Evolutionary conservation across 169 alveolate species (phyloP).

Genomic region (Babesia gibsoni): DNA sequence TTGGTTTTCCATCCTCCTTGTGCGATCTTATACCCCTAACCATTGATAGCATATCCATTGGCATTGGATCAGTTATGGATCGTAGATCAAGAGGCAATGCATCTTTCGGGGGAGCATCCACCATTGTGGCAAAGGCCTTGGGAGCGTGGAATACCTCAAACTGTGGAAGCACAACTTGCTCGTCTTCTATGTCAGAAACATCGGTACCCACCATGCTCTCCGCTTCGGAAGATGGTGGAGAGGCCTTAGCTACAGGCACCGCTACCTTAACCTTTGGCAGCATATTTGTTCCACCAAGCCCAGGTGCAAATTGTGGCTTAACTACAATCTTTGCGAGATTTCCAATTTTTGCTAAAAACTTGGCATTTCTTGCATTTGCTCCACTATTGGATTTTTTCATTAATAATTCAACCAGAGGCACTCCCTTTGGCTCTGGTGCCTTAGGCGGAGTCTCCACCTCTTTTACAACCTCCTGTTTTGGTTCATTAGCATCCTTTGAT

Average conservation of each 20-base stretch:
- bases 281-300: background rate
- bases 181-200: slow-evolving; percentile 22
- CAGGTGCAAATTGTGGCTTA: slow-evolving; percentile 25
- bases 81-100: slow-evolving; percentile 6
- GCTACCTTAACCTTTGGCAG: slow-evolving; percentile 1
- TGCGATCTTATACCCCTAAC: slow-evolving; percentile 53
- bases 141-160: background rate
- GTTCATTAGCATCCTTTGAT: background rate
- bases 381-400: slow-evolving; percentile 2
- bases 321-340: slow-evolving; percentile 39
- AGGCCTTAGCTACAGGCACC: slow-evolving; percentile 6
- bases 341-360: slow-evolving; percentile 64
- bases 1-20: slow-evolving; percentile 23
- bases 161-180: background rate
- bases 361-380: slow-evolving; percentile 22
- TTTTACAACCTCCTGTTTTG: background rate
- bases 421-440: background rate
- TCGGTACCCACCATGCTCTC: slow-evolving; percentile 15
- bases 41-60: slow-evolving; percentile 42
- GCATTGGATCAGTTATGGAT: slow-evolving; percentile 44
- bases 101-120: background rate
- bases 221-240: slow-evolving; percentile 1
- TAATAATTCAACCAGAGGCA: slow-evolving; percentile 38
- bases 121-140: slow-evolving; percentile 2
- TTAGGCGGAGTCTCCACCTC: background rate